A percentile compares a stretch with the other conserved stretches of the same genome.
These are phyloP conservation scores for Dioscorea cayenensis DNA, from an alignment of 116 monocot species.

Conservation along the genomic window DNA sequence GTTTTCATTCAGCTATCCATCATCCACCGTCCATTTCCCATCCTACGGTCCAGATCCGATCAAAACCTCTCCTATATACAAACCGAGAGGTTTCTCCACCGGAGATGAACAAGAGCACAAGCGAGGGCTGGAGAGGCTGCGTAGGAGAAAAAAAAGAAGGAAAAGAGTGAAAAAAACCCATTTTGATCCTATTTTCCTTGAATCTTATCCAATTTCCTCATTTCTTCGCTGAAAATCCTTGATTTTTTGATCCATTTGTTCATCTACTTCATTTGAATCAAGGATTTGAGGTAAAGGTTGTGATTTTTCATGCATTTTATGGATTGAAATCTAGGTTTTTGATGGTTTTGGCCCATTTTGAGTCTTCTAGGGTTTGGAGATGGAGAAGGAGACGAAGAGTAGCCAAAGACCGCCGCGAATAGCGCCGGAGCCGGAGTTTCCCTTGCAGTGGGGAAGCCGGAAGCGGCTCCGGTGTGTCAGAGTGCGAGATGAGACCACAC, in stretches of 20 bases:
- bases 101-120: neutral
- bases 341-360: neutral
- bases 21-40: neutral
- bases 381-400: conserved; percentile 43
- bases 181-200: neutral
- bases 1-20: neutral
- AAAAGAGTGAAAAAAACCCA: neutral
- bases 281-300: neutral
- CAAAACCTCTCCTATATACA: neutral
- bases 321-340: neutral
- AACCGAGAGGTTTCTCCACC: neutral
- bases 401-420: conserved; percentile 15
- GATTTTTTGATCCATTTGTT: too few relatives aligned
- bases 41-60: neutral
- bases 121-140: too few relatives aligned
- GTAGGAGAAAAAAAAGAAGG: too few relatives aligned
- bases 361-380: conserved; percentile 3
- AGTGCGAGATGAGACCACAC: conserved; percentile 28
- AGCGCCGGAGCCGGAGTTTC: conserved; percentile 40
- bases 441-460: conserved; percentile 82
- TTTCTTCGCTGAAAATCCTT: too few relatives aligned
- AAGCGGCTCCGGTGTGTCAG: conserved; percentile 81
- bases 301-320: neutral
- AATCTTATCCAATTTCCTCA: too few relatives aligned
- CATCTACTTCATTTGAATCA: too few relatives aligned